These are phyloP conservation scores for Saturnispora silvae DNA, from an alignment of 805 yeast genomes.

Conservation along the genomic window DNA sequence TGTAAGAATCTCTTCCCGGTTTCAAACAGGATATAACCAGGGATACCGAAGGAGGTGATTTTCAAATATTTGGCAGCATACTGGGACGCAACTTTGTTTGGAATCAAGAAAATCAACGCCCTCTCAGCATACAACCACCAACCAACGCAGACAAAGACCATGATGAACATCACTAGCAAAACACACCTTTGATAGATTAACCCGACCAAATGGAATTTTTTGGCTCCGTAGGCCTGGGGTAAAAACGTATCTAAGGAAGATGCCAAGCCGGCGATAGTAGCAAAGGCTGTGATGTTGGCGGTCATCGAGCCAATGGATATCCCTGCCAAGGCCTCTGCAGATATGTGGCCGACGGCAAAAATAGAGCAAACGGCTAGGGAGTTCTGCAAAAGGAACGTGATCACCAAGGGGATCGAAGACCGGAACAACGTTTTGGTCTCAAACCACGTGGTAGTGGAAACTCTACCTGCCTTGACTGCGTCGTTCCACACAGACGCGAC, in stretches of 20 bases:
- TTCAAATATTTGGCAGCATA: slow-evolving; percentile 51
- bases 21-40: slow-evolving; percentile 59
- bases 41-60: slow-evolving; percentile 52
- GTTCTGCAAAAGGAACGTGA: slow-evolving; percentile 61
- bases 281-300: slow-evolving; percentile 65
- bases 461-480: slow-evolving; percentile 29
- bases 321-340: slow-evolving; percentile 63
- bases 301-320: slow-evolving; percentile 70
- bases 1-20: slow-evolving; percentile 65
- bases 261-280: slow-evolving; percentile 68
- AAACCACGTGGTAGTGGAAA: slow-evolving; percentile 30
- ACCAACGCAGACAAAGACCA: slow-evolving; percentile 43
- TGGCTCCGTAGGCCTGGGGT: slow-evolving; percentile 69
- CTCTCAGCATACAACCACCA: slow-evolving; percentile 52
- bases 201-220: slow-evolving; percentile 55
- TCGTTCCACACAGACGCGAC: slow-evolving; percentile 26
- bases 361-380: slow-evolving; percentile 69
- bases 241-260: slow-evolving; percentile 70
- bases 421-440: slow-evolving; percentile 31
- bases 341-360: slow-evolving; percentile 66
- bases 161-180: slow-evolving; percentile 38
- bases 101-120: slow-evolving; percentile 33
- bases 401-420: slow-evolving; percentile 46
- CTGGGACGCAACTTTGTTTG: slow-evolving; percentile 33
- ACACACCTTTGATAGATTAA: slow-evolving; percentile 59